Percentiles rank a stretch among this genome's conserved stretches.
phyloP scores from a whole-genome alignment of 108 stramenopile genomes.

The Pseudonitzschia multiseries region DNA sequence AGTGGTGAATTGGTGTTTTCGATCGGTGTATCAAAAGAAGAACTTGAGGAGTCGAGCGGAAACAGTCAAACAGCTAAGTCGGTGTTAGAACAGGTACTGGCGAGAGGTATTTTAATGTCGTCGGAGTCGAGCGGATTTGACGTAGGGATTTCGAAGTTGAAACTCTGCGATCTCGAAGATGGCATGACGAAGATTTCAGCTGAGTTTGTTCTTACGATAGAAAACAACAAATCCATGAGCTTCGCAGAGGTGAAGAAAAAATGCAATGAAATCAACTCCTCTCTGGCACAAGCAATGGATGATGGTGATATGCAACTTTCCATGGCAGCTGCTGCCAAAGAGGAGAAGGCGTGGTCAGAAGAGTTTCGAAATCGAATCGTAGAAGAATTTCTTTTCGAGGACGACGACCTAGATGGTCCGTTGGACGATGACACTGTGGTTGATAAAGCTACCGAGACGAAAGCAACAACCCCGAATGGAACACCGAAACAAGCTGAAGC shows the following conservation, averaged over 20 bases:
- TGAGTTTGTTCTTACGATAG: conserved; percentile 46
- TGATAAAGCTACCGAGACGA: conserved; percentile 7
- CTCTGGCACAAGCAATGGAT: conserved; percentile 69
- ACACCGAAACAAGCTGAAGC: neutral
- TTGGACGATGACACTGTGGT: conserved; percentile 15
- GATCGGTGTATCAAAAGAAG: conserved; percentile 55
- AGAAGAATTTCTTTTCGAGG: conserved; percentile 80
- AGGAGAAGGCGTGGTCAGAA: conserved; percentile 67
- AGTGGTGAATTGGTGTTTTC: conserved; percentile 68
- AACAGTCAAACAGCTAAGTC: conserved; percentile 18
- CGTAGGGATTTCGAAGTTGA: conserved; percentile 52
- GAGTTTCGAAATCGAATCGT: conserved; percentile 64
- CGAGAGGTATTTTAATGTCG: conserved; percentile 45
- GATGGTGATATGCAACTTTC: conserved; percentile 69
- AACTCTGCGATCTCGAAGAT: conserved; percentile 55
- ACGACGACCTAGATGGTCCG: conserved; percentile 57
- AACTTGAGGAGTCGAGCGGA: conserved; percentile 56
- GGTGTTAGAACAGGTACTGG: conserved; percentile 58
- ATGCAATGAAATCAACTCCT: conserved; percentile 56
- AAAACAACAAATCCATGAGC: conserved; percentile 38
- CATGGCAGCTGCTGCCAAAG: conserved; percentile 59
- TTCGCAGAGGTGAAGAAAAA: conserved; percentile 46
- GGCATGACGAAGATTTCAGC: conserved; percentile 59
- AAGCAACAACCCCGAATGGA: neutral
- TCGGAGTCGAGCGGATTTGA: conserved; percentile 54